Evolutionary conservation across 139 green algal genomes (phyloP).

Genomic region (Chlorokybus atmophyticus): DNA sequence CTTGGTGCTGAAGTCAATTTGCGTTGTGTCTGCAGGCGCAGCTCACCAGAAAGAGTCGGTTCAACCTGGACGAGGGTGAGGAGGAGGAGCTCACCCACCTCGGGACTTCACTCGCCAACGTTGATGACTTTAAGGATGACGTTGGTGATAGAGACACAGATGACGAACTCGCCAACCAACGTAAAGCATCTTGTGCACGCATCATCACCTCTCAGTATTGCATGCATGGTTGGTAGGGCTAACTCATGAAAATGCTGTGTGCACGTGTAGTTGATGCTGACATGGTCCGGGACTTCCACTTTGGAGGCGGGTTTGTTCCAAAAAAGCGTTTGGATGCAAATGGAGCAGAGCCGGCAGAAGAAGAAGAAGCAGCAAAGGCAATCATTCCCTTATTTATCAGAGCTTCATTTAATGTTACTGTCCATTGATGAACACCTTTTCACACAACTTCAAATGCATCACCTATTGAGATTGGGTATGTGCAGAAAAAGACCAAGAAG

Average conservation of each 20-base stretch:
- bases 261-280: too few species aligned
- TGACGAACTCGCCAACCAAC: background rate
- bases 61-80: background rate
- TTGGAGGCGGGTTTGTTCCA: slow-evolving; percentile 44
- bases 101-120: slow-evolving; percentile 29
- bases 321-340: slow-evolving; percentile 9
- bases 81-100: slow-evolving; percentile 43
- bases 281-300: too few species aligned
- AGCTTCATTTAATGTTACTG: background rate
- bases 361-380: background rate
- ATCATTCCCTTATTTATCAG: background rate
- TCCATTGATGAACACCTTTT: background rate
- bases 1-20: background rate
- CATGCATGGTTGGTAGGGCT: slow-evolving; percentile 1
- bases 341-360: slow-evolving; percentile 6
- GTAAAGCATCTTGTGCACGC: too few species aligned
- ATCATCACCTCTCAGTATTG: background rate
- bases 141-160: background rate
- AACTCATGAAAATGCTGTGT: too few species aligned
- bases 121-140: slow-evolving; percentile 36
- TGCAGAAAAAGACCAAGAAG: slow-evolving; percentile 26
- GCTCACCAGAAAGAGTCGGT: too few species aligned
- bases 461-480: background rate
- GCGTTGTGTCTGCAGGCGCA: background rate
- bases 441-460: slow-evolving; percentile 3